phyloP scores from a whole-genome alignment of 176 grass and related monocot genomes.

The Coix lacrymajobi region DNA sequence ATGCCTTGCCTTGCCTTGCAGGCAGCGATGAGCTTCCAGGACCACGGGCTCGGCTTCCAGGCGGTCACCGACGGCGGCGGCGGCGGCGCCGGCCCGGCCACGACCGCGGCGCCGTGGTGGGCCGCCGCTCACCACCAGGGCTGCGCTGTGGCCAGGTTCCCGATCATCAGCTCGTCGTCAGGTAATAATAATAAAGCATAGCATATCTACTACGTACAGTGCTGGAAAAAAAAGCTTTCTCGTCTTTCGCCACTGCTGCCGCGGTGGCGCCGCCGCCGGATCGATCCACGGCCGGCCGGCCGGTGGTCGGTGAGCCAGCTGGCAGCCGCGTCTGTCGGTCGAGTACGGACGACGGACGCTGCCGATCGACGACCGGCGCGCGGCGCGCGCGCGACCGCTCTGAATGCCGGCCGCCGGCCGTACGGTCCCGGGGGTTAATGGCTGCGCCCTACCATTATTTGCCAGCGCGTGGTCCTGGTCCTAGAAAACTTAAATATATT shows the following conservation, averaged over 20 bases:
- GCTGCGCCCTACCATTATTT: not conserved
- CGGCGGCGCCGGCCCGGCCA: not conserved
- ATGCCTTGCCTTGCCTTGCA: too few relatives aligned
- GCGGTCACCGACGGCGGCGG: not conserved
- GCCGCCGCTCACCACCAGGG: not conserved
- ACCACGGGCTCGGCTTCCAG: not conserved
- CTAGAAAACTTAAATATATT: not conserved
- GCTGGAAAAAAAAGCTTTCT: too few relatives aligned
- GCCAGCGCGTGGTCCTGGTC: not conserved
- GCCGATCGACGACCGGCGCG: not conserved
- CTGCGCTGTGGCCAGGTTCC: not conserved
- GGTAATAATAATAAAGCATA: too few relatives aligned
- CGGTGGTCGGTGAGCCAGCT: too few relatives aligned
- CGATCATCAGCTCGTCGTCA: slow-evolving; percentile 7
- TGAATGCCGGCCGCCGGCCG: not conserved
- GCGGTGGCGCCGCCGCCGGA: too few relatives aligned
- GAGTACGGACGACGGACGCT: too few relatives aligned
- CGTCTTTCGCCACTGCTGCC: not conserved
- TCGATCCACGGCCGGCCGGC: not conserved
- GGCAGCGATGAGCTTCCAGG: slow-evolving; percentile 12
- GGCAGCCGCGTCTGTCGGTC: not conserved
- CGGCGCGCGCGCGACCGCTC: not conserved
- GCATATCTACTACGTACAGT: too few relatives aligned
- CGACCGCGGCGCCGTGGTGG: slow-evolving; percentile 28
- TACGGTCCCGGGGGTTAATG: not conserved